Base-by-base conservation (phyloP, 805 yeast species). In the Wickerhamiella musiphila region DNA sequence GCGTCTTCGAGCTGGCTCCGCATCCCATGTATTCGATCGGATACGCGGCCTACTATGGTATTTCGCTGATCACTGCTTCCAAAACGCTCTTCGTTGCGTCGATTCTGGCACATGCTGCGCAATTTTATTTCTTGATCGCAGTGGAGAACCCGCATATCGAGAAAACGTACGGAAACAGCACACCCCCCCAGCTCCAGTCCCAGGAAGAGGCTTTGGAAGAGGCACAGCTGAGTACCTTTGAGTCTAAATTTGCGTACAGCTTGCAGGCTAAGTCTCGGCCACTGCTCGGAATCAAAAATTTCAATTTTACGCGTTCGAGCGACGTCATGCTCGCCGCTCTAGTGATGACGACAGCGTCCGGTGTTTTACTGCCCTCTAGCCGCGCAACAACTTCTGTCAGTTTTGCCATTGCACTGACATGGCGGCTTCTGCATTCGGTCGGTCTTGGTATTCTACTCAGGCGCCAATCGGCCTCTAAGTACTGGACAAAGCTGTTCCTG, bases 1-100 rank as follows among this genome's bases (percentile, higher is more conserved):
- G 93, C 26, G 90, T 79, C 7, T 79, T 78, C 52, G 86, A 79
- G 52, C 66, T 79, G 64, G 79, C 83, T 11, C 93, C 93, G 13
- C 93, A 79, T 49, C 93, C 93, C 33, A 79, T 79, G 93, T 79
- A 79, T 52, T 77, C 92, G 1, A 75, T 81, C 35, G 93, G 93
- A 6, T 79, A 79, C 48, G 68, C 79, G 34, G 93, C 93, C 1
- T 79, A 77, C 55, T 79, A 79, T 47, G 93, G 93, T 0, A 68
- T 78, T 46, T 82, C 86, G 1, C 58, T 79, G 40, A 73, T 79
- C 44, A 63, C 84, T 4, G 73, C 78, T 40, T 73, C 81, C 16
- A 77, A 78, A 45, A 64, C 74, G 6, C 73, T 79, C 5, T 61
- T 79, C 39, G 53, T 66, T 11, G 73, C 76, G 19, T 78, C 92